phyloP scores from a whole-genome alignment of 371 early-diverging fungal species.

The Vairimorpha necatrix region DNA sequence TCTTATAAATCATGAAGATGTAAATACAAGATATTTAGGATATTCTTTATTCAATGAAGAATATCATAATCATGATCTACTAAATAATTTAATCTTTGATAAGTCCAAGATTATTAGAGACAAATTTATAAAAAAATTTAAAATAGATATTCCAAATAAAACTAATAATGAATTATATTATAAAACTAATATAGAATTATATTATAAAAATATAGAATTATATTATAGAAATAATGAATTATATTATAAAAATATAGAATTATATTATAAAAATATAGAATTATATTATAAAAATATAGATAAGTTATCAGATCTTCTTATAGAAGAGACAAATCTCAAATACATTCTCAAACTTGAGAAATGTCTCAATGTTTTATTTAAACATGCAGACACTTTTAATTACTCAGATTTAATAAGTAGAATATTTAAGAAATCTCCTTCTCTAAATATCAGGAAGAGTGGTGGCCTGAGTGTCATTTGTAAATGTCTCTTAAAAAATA shows the following conservation, averaged over 20 bases:
- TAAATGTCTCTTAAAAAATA: not conserved
- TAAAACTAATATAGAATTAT: not conserved
- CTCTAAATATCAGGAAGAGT: not conserved
- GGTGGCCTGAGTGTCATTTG: not conserved
- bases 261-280: not conserved
- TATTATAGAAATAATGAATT: not conserved
- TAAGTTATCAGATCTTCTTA: not conserved
- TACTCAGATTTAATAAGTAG: not conserved
- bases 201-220: not conserved
- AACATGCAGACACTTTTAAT: not conserved
- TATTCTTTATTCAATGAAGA: not conserved
- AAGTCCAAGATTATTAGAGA: not conserved
- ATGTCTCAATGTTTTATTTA: not conserved
- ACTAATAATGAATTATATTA: not conserved
- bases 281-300: not conserved
- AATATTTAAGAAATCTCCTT: not conserved
- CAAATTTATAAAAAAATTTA: not conserved
- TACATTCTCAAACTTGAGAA: not conserved
- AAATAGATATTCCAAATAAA: not conserved
- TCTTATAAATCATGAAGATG: not conserved
- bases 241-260: not conserved
- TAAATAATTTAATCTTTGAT: not conserved
- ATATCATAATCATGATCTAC: too few relatives aligned
- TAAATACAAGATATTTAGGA: not conserved
- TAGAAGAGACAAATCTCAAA: not conserved